These are phyloP conservation scores for Globisporangium middletonii DNA, from an alignment of 352 stramenopile genomes.

Conservation along the genomic window DNA sequence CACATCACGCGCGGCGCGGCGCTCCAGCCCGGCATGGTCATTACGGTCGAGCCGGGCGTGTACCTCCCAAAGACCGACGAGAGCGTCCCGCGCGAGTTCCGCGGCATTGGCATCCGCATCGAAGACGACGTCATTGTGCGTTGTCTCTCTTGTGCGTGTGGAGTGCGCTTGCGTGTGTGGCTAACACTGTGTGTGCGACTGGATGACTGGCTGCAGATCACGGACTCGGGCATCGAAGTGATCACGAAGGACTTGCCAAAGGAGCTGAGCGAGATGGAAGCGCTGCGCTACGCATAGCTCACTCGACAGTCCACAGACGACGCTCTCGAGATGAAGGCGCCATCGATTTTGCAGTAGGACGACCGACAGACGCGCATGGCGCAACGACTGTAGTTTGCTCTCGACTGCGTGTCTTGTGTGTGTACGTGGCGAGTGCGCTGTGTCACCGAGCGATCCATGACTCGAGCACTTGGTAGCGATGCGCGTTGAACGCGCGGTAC, in stretches of 20 bases:
- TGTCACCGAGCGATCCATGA: constrained; percentile 22
- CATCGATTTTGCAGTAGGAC: background rate
- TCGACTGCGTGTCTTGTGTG: background rate
- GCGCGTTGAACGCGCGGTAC: constrained; percentile 37
- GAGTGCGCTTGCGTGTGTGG: background rate
- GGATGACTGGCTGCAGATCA: constrained; percentile 37
- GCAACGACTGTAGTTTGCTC: background rate
- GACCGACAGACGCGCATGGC: no score
- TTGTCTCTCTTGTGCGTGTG: background rate
- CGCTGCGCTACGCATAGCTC: constrained; percentile 25
- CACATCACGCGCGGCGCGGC: constrained; percentile 52
- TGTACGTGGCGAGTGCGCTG: background rate
- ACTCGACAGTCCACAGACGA: background rate
- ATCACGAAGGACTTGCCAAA: constrained; percentile 66
- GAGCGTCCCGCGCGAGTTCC: constrained; percentile 62
- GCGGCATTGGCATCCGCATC: constrained; percentile 80
- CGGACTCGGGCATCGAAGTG: constrained; percentile 65
- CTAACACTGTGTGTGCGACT: constrained; percentile 5
- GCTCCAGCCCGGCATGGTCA: constrained; percentile 68
- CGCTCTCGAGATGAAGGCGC: background rate
- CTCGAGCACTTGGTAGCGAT: constrained; percentile 37
- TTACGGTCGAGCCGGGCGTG: constrained; percentile 79
- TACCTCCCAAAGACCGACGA: constrained; percentile 76
- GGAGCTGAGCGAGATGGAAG: constrained; percentile 60
- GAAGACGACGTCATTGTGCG: constrained; percentile 82